Conservation (phyloP, 352 stramenopile species). For the Phytophthora sojae region DNA sequence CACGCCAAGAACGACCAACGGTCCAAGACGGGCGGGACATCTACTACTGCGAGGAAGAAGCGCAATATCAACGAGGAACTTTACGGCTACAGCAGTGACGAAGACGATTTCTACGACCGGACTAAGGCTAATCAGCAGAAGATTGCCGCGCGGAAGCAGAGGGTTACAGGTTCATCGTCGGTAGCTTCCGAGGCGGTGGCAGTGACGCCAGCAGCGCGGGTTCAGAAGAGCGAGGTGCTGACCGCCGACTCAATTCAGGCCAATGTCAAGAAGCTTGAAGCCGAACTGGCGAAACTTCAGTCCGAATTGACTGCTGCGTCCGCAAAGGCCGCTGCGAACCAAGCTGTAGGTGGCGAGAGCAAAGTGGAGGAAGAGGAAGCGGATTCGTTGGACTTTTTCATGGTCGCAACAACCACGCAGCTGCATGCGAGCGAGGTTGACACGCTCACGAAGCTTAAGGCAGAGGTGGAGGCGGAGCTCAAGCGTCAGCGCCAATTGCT, state of each 20-base stretch:
- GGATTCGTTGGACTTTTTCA: conserved; percentile 76
- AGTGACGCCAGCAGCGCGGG: neutral
- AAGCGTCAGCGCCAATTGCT: conserved; percentile 59
- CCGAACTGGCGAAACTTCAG: conserved; percentile 42
- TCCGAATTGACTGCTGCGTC: conserved; percentile 29
- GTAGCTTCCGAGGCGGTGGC: neutral
- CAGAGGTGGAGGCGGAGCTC: conserved; percentile 50
- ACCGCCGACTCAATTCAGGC: conserved; percentile 64
- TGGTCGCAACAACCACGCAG: conserved; percentile 60
- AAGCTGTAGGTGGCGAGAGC: conserved; percentile 15
- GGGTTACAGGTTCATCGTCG: conserved; percentile 11
- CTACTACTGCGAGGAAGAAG: conserved; percentile 15
- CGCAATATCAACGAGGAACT: conserved; percentile 40
- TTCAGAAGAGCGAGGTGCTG: conserved; percentile 41
- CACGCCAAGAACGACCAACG: conserved; percentile 63
- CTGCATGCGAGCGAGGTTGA: conserved; percentile 50
- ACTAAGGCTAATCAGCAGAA: conserved; percentile 69
- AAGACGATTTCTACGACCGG: conserved; percentile 85
- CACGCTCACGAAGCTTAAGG: conserved; percentile 30
- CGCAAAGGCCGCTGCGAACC: conserved; percentile 11
- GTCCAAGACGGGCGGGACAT: conserved; percentile 33
- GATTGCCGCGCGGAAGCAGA: conserved; percentile 42
- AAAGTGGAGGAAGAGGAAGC: conserved; percentile 41
- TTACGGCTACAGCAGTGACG: conserved; percentile 72
- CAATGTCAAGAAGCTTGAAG: conserved; percentile 53